A percentile compares a stretch with the other conserved stretches of the same genome.
These are phyloP conservation scores for Emydomyces testavorans DNA, from an alignment of 2,329 filamentous ascomycete species.

Conservation along the genomic window DNA sequence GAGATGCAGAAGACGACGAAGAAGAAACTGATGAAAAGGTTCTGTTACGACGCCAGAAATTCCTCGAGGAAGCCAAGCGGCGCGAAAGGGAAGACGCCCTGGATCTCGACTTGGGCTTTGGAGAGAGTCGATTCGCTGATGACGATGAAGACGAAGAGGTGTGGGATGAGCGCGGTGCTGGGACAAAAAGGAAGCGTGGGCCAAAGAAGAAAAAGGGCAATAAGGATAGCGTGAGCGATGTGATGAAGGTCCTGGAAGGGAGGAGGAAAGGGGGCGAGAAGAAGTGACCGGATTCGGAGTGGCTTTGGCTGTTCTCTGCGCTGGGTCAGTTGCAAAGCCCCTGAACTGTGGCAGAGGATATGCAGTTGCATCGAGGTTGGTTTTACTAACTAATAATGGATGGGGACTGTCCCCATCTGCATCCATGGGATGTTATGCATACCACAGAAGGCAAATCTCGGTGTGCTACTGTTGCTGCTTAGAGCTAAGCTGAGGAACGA, in stretches of 20 bases:
- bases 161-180: slow-evolving; percentile 36
- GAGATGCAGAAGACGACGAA: slow-evolving; percentile 27
- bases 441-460: too few species aligned
- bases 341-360: too few species aligned
- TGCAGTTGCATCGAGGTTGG: too few species aligned
- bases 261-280: slow-evolving; percentile 35
- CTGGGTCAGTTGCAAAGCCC: too few species aligned
- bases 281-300: not conserved
- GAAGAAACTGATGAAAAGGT: slow-evolving; percentile 49
- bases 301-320: not conserved
- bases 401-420: too few species aligned
- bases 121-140: slow-evolving; percentile 74
- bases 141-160: slow-evolving; percentile 62
- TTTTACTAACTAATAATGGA: too few species aligned
- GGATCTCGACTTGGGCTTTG: slow-evolving; percentile 92
- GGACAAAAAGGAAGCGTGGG: slow-evolving; percentile 43
- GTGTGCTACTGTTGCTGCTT: too few species aligned
- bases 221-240: slow-evolving; percentile 61
- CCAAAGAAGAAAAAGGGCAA: slow-evolving; percentile 43
- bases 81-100: slow-evolving; percentile 67
- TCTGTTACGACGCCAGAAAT: slow-evolving; percentile 58
- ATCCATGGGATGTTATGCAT: too few species aligned
- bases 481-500: too few species aligned
- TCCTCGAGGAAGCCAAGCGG: slow-evolving; percentile 51
- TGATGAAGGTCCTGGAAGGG: slow-evolving; percentile 64